These are phyloP conservation scores for Silene conica DNA, from an alignment of 148 eudicot genomes.

Conservation along the genomic window DNA sequence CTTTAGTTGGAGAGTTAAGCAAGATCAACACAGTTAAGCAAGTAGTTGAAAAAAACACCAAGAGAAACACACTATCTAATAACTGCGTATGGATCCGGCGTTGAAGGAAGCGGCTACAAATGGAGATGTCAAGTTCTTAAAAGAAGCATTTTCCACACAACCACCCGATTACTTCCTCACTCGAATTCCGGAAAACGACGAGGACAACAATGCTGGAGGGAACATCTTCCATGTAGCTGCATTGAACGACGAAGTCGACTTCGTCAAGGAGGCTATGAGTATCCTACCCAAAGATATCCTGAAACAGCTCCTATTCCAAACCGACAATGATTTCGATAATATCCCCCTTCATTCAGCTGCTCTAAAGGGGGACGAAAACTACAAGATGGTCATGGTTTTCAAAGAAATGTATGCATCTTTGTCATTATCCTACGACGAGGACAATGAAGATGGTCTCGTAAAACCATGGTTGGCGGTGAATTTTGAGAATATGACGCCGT, in stretches of 20 bases:
- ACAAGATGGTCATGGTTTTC: neutral
- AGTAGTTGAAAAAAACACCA: too few relatives aligned
- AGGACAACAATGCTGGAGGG: neutral
- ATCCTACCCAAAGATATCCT: neutral
- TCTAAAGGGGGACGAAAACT: too few relatives aligned
- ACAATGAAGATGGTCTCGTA: neutral
- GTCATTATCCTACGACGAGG: neutral
- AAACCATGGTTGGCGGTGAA: conserved; percentile 16
- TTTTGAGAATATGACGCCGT: neutral
- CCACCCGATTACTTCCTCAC: neutral
- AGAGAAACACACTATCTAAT: too few relatives aligned
- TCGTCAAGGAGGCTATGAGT: neutral
- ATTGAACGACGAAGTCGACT: neutral
- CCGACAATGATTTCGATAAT: too few relatives aligned
- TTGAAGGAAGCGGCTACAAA: neutral
- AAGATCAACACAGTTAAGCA: too few relatives aligned
- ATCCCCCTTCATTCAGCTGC: neutral
- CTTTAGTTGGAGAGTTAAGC: too few relatives aligned
- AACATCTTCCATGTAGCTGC: conserved; percentile 10
- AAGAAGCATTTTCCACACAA: neutral
- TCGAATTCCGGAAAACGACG: neutral
- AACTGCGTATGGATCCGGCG: too few relatives aligned
- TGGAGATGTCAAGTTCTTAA: conserved; percentile 6
- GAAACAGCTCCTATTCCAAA: neutral
- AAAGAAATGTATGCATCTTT: neutral